Evolutionary conservation across 2,329 filamentous ascomycete species (phyloP).

Genomic region (Trichoderma harzianum): DNA sequence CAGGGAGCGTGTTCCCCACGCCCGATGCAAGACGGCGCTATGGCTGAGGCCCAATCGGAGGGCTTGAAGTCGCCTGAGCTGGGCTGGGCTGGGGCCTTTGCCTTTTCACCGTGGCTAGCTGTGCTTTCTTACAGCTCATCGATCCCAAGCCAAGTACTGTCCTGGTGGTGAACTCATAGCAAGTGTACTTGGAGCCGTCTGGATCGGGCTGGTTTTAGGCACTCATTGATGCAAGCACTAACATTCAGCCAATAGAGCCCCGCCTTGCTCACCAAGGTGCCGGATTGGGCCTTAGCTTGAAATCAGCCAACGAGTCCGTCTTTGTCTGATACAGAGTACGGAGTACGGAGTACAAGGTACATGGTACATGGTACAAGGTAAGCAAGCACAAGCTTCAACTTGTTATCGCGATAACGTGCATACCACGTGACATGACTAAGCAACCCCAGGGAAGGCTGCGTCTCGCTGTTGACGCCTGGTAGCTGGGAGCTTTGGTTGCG

Average conservation of each 20-base stretch:
- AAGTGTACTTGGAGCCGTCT: background rate
- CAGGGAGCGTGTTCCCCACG: conserved; percentile 5
- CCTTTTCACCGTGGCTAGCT: background rate
- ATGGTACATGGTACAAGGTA: background rate
- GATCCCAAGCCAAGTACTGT: background rate
- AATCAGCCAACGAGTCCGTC: background rate
- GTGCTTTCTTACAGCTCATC: background rate
- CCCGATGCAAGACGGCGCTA: conserved; percentile 3
- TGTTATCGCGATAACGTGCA: background rate
- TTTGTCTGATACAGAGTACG: background rate
- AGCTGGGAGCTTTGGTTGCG: conserved; percentile 13
- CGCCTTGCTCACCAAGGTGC: background rate
- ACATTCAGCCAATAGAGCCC: background rate
- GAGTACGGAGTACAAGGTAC: background rate
- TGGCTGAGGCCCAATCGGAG: conserved; percentile 13
- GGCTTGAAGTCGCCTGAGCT: background rate
- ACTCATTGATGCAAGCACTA: conserved; percentile 14
- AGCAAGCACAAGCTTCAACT: background rate
- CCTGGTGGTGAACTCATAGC: background rate
- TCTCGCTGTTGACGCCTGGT: conserved; percentile 19
- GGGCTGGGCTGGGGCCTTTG: background rate
- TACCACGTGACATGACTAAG: conserved; percentile 22
- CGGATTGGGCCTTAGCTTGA: background rate
- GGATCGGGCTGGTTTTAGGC: background rate
- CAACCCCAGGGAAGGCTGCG: conserved; percentile 16